Evolutionary conservation across 1,284 basidiomycete genomes (phyloP), one percentile per base, ranked within the genome.

Genomic region (Sporisorium sorghi): DNA sequence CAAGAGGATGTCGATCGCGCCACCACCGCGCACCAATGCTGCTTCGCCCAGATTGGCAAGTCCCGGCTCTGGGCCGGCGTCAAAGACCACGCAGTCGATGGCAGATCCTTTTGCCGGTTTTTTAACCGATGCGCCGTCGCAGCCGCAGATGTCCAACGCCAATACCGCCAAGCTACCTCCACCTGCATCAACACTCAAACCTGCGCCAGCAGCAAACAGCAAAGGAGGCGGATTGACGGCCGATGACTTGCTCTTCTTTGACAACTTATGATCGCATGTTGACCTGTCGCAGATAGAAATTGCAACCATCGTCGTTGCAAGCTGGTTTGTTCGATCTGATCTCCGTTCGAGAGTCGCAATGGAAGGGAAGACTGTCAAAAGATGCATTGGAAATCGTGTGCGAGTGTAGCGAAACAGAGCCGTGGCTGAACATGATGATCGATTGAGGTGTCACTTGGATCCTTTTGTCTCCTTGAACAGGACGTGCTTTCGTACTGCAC

Each of bases 391-490:
- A 32, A 39, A 21, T 30, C 28, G 33, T 17, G 32, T 24, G 24
- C 21, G 54, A 30, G 40, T 23, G 28, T 43, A 32, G 10, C 12
- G 23, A 12, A 32, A 19, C 12, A 30, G 46, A 10, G 10, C 46
- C 46, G 28, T 10, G n/a, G 33, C 17, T 40, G 26, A 19, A 46
- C 26, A 9, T 19, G 56, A 24, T 42, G 48, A 48, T 1, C 49
- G 28, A 24, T 19, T 19, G 9, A 21, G 26, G 17, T 47, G 19
- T 67, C 33, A 79, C 48, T 76, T 77, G 10, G 65, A 73, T n/a
- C 77, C 77, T 55, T 80, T 79, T 33, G 64, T 75, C 42, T 83
- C 81, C 52, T 79, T 72, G 58, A 83, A 83, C 9, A 83, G 69
- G 23, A 83, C 81, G 42, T 83, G 81, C 51, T 77, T 80, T 58